Conservation (phyloP, 768 basidiomycete genomes). For the Plicaturopsis crispa region DNA sequence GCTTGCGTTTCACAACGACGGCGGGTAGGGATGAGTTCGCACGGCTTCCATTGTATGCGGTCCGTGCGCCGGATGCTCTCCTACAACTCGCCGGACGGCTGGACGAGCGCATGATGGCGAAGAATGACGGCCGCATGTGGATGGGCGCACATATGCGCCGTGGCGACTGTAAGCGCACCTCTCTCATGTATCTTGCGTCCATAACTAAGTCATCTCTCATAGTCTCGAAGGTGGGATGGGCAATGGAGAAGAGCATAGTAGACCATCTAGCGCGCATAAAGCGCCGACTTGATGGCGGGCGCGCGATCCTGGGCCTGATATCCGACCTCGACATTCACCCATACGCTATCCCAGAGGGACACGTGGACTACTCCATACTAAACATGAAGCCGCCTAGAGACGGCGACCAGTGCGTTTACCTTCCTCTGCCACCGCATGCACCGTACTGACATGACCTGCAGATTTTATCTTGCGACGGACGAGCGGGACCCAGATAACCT, state of each 20-base stretch:
- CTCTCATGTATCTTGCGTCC: too few species aligned
- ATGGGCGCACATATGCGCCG: constrained; percentile 37
- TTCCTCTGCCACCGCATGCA: too few species aligned
- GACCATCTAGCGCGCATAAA: constrained; percentile 28
- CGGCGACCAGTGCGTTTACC: too few species aligned
- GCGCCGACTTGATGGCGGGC: constrained; percentile 12
- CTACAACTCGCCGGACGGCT: constrained; percentile 21
- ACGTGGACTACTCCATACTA: too few species aligned
- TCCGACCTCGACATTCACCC: too few species aligned
- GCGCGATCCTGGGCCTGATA: too few species aligned
- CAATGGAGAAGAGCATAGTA: constrained; percentile 24
- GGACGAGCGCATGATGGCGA: constrained; percentile 22
- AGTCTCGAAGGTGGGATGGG: constrained; percentile 27
- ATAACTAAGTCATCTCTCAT: not conserved
- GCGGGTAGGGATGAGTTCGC: constrained; percentile 23
- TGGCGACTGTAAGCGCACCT: constrained; percentile 27
- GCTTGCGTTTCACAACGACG: constrained; percentile 23
- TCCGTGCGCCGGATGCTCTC: constrained; percentile 20
- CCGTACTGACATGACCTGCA: too few species aligned
- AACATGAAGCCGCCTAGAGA: too few species aligned
- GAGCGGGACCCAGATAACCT: constrained; percentile 29
- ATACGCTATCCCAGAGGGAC: too few species aligned
- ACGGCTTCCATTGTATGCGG: constrained; percentile 21
- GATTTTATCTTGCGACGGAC: constrained; percentile 32
- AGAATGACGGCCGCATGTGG: constrained; percentile 26